Evolutionary conservation across 108 stramenopile species (phyloP).

Genomic region (Cyclotella atomus): DNA sequence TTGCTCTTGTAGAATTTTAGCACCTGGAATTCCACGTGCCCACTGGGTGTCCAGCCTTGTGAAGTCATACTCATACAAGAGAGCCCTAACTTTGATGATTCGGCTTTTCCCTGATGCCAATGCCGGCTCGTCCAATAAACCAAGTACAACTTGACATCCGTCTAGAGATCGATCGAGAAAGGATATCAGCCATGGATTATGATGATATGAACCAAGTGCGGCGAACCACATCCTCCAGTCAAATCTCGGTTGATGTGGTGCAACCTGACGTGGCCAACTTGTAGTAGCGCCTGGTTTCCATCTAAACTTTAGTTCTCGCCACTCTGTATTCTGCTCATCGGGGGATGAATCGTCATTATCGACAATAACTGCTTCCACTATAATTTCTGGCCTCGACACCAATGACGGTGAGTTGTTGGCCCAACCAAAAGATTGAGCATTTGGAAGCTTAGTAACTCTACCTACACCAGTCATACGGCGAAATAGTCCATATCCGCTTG

Average conservation of each 20-base stretch:
- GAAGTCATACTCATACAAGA: conserved; percentile 50
- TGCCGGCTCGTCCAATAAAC: conserved; percentile 43
- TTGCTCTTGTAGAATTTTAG: conserved; percentile 1
- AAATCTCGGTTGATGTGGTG: conserved; percentile 67
- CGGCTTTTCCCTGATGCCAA: conserved; percentile 16
- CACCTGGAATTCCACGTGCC: conserved; percentile 37
- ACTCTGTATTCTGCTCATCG: conserved; percentile 28
- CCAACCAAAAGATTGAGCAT: conserved; percentile 40
- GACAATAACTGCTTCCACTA: conserved; percentile 53
- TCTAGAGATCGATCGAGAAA: conserved; percentile 52
- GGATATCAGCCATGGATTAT: conserved; percentile 65
- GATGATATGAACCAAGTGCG: conserved; percentile 57
- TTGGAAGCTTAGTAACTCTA: background rate
- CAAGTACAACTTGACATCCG: conserved; percentile 38
- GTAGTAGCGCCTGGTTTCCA: conserved; percentile 62
- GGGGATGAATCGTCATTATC: conserved; percentile 5
- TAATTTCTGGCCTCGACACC: conserved; percentile 66
- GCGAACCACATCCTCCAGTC: conserved; percentile 90
- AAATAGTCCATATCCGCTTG: conserved; percentile 74
- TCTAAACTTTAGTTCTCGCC: conserved; percentile 64
- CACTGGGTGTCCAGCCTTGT: conserved; percentile 36
- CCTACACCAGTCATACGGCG: conserved; percentile 84
- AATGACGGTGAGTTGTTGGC: conserved; percentile 54
- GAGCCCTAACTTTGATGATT: conserved; percentile 26
- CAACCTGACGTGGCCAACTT: conserved; percentile 45